Evolutionary conservation across 2,329 filamentous ascomycete genomes (phyloP).

Genomic region (Mycocentrospora acerina): DNA sequence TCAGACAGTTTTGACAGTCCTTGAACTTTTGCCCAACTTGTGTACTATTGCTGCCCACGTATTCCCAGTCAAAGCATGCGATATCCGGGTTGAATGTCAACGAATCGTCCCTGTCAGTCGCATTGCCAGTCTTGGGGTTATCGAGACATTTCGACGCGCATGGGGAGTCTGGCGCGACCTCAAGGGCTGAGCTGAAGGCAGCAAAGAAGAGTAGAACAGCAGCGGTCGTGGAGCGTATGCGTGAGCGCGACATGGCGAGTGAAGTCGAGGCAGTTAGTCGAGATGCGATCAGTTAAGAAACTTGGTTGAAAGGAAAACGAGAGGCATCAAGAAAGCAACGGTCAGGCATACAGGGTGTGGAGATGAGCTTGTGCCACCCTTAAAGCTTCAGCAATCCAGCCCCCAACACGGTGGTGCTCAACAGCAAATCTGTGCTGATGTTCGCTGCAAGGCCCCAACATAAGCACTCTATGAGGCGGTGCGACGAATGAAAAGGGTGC

Average conservation of each 20-base stretch:
- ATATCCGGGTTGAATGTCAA: slow-evolving; percentile 14
- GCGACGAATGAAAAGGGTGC: no score
- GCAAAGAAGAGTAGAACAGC: slow-evolving; percentile 1
- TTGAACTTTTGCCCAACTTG: slow-evolving; percentile 17
- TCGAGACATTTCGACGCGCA: slow-evolving; percentile 21
- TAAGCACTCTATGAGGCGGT: no score
- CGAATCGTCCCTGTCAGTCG: slow-evolving; percentile 8
- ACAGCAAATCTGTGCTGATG: no score
- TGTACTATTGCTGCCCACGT: slow-evolving; percentile 13
- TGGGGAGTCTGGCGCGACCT: slow-evolving; percentile 20
- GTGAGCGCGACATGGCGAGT: slow-evolving; percentile 2
- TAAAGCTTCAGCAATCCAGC: no score
- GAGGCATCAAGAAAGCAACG: no score
- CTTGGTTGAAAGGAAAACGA: no score
- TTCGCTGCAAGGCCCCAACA: no score
- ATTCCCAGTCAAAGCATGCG: slow-evolving; percentile 18
- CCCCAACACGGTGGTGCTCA: no score
- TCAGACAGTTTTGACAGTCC: slow-evolving; percentile 19
- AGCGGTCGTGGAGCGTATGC: background rate
- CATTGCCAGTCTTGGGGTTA: slow-evolving; percentile 11
- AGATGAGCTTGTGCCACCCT: no score
- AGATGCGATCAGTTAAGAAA: no score
- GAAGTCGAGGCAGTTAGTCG: no score
- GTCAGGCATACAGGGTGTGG: no score
- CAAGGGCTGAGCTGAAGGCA: slow-evolving; percentile 9